Percentiles rank a stretch among this genome's conserved stretches.
phyloP scores from a whole-genome alignment of 1,284 basidiomycete genomes.

The Hemileia vastatrix region DNA sequence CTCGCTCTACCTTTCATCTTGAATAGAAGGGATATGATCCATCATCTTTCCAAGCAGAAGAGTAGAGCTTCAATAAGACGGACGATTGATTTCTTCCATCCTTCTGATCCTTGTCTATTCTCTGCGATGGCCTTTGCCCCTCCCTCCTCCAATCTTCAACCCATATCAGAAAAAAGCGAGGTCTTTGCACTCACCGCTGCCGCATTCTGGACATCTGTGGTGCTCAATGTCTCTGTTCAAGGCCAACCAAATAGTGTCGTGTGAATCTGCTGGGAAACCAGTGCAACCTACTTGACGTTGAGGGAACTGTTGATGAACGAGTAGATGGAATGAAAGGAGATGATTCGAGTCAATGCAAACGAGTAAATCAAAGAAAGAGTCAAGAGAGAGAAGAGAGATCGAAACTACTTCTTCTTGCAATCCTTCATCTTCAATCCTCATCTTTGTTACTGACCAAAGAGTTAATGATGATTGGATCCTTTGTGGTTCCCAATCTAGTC shows the following conservation, averaged over 20 bases:
- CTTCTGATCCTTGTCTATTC: too few relatives aligned
- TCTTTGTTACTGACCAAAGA: conserved; percentile 59
- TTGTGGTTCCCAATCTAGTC: conserved; percentile 75
- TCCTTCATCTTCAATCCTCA: neutral
- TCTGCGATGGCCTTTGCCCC: too few relatives aligned
- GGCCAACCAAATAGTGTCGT: conserved; percentile 75
- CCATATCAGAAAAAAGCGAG: too few relatives aligned
- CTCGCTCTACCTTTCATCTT: too few relatives aligned
- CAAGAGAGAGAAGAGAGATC: neutral
- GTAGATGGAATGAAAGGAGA: conserved; percentile 10
- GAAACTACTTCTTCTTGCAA: neutral
- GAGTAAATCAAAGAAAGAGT: too few relatives aligned
- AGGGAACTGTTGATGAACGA: conserved; percentile 14
- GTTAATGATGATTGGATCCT: conserved; percentile 76
- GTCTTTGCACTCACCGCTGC: conserved; percentile 69
- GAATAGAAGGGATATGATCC: too few relatives aligned
- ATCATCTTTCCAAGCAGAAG: too few relatives aligned
- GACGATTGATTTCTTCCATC: too few relatives aligned
- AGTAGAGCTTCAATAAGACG: too few relatives aligned
- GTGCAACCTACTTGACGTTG: conserved; percentile 63
- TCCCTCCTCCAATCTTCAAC: too few relatives aligned
- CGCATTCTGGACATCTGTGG: conserved; percentile 78
- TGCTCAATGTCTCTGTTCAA: conserved; percentile 53
- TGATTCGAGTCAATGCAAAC: too few relatives aligned
- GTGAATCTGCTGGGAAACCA: conserved; percentile 79